Evolutionary conservation across 1,284 basidiomycete species (phyloP).

Genomic region (Heterobasidion annosum): DNA sequence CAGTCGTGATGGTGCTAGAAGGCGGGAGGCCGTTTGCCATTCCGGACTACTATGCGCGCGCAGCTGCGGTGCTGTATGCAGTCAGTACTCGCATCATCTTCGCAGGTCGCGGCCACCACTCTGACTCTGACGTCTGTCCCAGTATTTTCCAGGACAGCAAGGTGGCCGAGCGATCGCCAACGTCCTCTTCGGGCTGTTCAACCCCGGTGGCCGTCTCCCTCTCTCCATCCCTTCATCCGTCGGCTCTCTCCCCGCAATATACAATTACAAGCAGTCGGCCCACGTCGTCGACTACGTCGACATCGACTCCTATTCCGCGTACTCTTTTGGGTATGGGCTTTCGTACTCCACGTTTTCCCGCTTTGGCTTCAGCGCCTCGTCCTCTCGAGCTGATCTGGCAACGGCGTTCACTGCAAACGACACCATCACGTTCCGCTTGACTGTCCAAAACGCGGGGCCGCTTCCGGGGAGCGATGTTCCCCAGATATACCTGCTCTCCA

Average conservation of each 20-base stretch:
- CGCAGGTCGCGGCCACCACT: neutral
- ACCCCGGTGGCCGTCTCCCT: slow-evolving; percentile 19
- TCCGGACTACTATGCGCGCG: slow-evolving; percentile 16
- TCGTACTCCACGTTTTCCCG: slow-evolving; percentile 19
- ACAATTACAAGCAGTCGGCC: slow-evolving; percentile 20
- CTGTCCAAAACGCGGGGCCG: slow-evolving; percentile 16
- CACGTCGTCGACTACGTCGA: slow-evolving; percentile 15
- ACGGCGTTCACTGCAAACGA: slow-evolving; percentile 17
- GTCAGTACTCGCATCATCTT: slow-evolving; percentile 7
- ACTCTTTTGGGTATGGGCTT: slow-evolving; percentile 20
- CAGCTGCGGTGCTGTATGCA: slow-evolving; percentile 17
- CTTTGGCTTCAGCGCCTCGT: slow-evolving; percentile 15
- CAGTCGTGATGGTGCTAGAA: slow-evolving; percentile 18
- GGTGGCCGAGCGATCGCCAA: slow-evolving; percentile 21
- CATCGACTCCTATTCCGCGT: slow-evolving; percentile 2
- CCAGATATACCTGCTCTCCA: slow-evolving; percentile 19
- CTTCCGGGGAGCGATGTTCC: slow-evolving; percentile 17
- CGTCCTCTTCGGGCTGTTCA: slow-evolving; percentile 19
- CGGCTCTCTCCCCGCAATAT: slow-evolving; percentile 17
- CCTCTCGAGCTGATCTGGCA: neutral
- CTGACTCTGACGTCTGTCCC: neutral
- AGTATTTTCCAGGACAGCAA: slow-evolving; percentile 22
- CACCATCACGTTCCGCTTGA: slow-evolving; percentile 18
- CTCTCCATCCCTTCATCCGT: slow-evolving; percentile 18
- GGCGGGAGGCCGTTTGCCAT: slow-evolving; percentile 21